A percentile compares a stretch with the other conserved stretches of the same genome.
These are phyloP conservation scores for Rhizopogon vesiculosus DNA, from an alignment of 768 basidiomycete genomes.

Conservation along the genomic window DNA sequence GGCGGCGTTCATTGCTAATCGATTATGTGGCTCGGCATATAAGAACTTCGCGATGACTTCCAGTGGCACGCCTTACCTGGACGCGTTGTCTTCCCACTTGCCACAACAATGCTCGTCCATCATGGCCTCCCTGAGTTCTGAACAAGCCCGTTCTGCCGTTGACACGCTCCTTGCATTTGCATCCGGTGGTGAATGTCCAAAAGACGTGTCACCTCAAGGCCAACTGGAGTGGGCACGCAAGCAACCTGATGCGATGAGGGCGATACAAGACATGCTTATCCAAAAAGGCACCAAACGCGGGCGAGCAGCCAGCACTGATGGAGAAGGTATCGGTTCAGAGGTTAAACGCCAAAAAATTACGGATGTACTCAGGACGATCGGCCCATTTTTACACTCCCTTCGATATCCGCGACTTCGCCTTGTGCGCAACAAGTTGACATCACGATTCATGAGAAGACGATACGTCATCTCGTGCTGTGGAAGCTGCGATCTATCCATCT, in stretches of 20 bases:
- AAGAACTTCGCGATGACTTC: neutral
- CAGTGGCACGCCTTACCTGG: constrained; percentile 23
- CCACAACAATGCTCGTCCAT: constrained; percentile 9
- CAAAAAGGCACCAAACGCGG: constrained; percentile 16
- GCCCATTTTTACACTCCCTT: constrained; percentile 54
- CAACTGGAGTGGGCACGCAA: too few species aligned
- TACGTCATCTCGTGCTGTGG: constrained; percentile 45
- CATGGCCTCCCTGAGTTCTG: constrained; percentile 6
- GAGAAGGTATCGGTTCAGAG: constrained; percentile 1
- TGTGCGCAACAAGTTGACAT: constrained; percentile 70
- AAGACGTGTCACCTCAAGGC: too few species aligned
- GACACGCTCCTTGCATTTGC: too few species aligned
- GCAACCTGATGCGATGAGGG: too few species aligned
- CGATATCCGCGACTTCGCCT: constrained; percentile 70
- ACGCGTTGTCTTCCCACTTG: constrained; percentile 15
- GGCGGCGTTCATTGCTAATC: neutral
- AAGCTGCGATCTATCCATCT: constrained; percentile 47
- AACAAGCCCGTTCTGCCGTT: constrained; percentile 5
- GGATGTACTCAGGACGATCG: constrained; percentile 27
- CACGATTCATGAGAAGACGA: constrained; percentile 43
- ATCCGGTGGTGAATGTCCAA: too few species aligned
- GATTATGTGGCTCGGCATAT: neutral
- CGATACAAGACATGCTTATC: too few species aligned
- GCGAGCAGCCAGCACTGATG: constrained; percentile 13
- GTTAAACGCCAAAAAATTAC: constrained; percentile 17